Conservation (phyloP, 805 yeast genomes). For the Barnettozyma wickerhamii region DNA sequence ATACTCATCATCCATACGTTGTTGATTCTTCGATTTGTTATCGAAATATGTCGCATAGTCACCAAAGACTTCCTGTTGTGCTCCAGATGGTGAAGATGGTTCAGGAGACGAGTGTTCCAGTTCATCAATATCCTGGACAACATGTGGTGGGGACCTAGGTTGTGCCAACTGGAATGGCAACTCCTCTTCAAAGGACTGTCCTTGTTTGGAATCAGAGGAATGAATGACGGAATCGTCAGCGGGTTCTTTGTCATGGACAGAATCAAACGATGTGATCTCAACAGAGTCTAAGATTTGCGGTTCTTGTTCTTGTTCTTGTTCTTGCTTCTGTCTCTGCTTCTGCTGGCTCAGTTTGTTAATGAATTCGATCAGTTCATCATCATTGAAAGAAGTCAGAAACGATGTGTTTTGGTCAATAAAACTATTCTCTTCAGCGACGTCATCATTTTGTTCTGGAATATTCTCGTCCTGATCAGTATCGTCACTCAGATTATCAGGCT, state of each 20-base stretch:
- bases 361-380: constrained; percentile 34
- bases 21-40: constrained; percentile 60
- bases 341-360: constrained; percentile 31
- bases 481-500: too few species aligned
- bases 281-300: not conserved
- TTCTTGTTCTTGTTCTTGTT: not conserved
- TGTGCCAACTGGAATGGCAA: constrained; percentile 8
- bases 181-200: not conserved
- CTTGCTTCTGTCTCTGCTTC: not conserved
- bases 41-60: constrained; percentile 63
- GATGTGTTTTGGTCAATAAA: constrained; percentile 4
- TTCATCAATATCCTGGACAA: constrained; percentile 2
- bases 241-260: not conserved
- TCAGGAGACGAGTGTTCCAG: not conserved
- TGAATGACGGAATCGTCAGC: not conserved
- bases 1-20: constrained; percentile 46
- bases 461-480: too few species aligned
- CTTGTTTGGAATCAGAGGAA: not conserved
- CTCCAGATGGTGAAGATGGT: not conserved
- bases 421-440: not conserved
- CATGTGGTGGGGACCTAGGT: not conserved
- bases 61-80: constrained; percentile 44
- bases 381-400: constrained; percentile 32
- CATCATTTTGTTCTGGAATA: too few species aligned
- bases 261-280: not conserved